phyloP scores from a whole-genome alignment of 225 moss, liverwort and hornwort species.

The Sphagnum tenellum region DNA sequence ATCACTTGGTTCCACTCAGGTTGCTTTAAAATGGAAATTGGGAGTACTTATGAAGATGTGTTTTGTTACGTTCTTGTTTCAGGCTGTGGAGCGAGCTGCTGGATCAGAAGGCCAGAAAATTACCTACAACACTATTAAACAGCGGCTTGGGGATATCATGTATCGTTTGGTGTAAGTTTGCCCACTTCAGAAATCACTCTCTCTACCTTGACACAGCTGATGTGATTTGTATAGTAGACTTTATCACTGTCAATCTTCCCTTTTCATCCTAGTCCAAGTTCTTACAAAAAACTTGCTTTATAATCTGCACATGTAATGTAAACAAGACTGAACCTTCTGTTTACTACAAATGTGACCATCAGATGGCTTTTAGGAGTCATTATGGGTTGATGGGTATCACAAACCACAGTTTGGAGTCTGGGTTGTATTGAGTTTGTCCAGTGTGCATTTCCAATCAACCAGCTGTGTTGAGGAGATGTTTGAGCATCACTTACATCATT shows the following conservation, averaged over 20 bases:
- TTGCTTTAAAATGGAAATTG: no score
- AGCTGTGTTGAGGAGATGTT: no score
- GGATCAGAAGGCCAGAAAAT: constrained; percentile 90
- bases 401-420: no score
- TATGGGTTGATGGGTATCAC: no score
- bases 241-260: not conserved
- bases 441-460: not conserved
- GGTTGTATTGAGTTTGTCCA: no score
- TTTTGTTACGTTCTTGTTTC: constrained; percentile 6
- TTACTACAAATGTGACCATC: no score
- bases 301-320: no score
- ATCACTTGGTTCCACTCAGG: no score
- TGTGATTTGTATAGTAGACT: no score
- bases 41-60: not conserved
- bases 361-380: not conserved
- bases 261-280: not conserved
- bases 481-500: not conserved
- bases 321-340: no score
- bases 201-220: not conserved
- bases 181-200: not conserved
- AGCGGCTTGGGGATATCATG: constrained; percentile 74
- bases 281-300: no score
- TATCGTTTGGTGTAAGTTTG: constrained; percentile 74
- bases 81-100: constrained; percentile 95
- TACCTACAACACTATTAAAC: constrained; percentile 82